These are phyloP conservation scores for Adiantum capillusveneris DNA, from an alignment of 75 land plant genomes.

Conservation along the genomic window DNA sequence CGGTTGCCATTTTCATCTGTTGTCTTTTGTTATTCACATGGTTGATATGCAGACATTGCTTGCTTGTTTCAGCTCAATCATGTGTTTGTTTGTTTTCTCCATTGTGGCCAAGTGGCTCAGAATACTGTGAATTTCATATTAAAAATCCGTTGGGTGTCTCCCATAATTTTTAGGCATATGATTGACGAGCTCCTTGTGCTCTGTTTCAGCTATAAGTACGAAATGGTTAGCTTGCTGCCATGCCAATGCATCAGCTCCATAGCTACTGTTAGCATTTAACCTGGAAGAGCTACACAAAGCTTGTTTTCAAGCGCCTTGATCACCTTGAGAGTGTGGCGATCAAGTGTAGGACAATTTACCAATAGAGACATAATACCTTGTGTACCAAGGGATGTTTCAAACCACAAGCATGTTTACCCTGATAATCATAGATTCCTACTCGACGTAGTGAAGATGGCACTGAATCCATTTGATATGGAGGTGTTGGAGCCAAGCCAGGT, in stretches of 20 bases:
- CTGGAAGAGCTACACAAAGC: not conserved
- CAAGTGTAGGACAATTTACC: not conserved
- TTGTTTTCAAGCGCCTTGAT: not conserved
- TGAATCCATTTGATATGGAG: conserved; percentile 3
- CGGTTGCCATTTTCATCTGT: no score
- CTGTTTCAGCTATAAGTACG: not conserved
- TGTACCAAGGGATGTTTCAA: not conserved
- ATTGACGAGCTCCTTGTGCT: not conserved
- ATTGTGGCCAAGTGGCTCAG: no score
- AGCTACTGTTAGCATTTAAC: not conserved
- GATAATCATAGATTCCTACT: not conserved
- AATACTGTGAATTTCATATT: no score
- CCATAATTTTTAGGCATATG: not conserved
- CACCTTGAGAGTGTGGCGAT: not conserved
- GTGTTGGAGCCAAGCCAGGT: not conserved
- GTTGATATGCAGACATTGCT: no score
- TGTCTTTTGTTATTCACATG: no score
- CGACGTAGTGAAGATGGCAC: not conserved
- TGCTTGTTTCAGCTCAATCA: no score
- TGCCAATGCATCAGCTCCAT: not conserved
- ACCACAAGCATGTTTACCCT: not conserved
- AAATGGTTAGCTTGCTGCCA: not conserved
- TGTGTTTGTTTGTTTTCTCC: no score
- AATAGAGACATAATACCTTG: not conserved
- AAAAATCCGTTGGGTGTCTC: not conserved